Evolutionary conservation across 2,329 filamentous ascomycete genomes (phyloP), one percentile per base, ranked within the genome.

Genomic region (Aspergillus sp.): DNA sequence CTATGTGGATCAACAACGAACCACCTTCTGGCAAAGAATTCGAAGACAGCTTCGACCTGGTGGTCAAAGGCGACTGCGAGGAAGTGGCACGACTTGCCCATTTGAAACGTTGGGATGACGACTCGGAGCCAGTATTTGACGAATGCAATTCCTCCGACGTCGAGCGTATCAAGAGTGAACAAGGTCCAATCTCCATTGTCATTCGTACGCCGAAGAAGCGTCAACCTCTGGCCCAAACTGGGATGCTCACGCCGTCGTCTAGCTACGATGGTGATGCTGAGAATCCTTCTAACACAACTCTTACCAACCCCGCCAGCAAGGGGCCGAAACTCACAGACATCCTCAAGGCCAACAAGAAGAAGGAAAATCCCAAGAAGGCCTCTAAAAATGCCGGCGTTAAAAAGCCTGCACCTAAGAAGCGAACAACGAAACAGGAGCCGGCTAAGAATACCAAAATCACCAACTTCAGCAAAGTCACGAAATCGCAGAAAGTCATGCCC

Each of bases 1-100:
- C 93, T 0, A 88, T 96, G 50, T 99, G 93, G 91, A 90, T 99
- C 75, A 98, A 98, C 75, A 86, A 91, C 54, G 92, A 96, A 59
- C 82, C 90, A 64, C 95, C 95, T 1, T 83, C 87, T 44, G 89
- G 90, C 19, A 87, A 86, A 63, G 92, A 97, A 58, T 88, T 98
- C 62, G 93, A 93, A 70, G 89, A 96, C 62, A 92, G 91, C 68
- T 99, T 93, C 89, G 95, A 99, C 74, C 77, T 97, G 59, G 86
- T 98, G 17, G 89, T 99, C 37, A 87, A 86, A 63, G 93, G 91
- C 19, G 89, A 89, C 66, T 95, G 91, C 70, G 95, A 99, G 71
- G 87, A 92, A 62, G 89, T 99, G 40, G 95, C 95, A 19, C 83
- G 82, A 49, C 79, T 91, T 40, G 89, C 87, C 15, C 84, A 84